These are phyloP conservation scores for Aspergillus olivimuriae DNA, from an alignment of 495 filamentous ascomycete genomes.

Conservation along the genomic window DNA sequence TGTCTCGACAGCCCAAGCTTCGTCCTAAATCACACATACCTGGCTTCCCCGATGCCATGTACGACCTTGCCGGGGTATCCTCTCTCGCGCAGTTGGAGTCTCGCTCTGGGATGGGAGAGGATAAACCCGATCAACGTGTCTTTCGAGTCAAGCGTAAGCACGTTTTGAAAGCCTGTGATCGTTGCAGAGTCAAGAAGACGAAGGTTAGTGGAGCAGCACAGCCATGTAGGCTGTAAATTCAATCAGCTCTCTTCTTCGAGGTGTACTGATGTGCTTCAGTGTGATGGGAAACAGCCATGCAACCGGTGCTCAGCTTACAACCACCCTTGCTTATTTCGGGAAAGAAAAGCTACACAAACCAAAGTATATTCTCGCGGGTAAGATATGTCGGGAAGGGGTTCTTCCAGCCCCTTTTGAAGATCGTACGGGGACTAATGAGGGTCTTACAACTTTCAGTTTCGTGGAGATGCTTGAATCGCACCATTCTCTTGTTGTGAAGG, in stretches of 20 bases:
- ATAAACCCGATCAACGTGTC: slow-evolving; percentile 39
- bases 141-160: slow-evolving; percentile 47
- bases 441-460: slow-evolving; percentile 20
- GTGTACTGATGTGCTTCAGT: slow-evolving; percentile 23
- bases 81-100: slow-evolving; percentile 30
- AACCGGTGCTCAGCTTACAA: slow-evolving; percentile 44
- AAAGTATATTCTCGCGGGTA: slow-evolving; percentile 45
- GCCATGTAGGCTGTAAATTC: not conserved
- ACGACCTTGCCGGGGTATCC: slow-evolving; percentile 27
- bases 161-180: slow-evolving; percentile 44
- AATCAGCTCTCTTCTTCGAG: not conserved
- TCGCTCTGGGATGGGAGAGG: slow-evolving; percentile 24
- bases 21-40: slow-evolving; percentile 34
- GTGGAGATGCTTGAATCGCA: slow-evolving; percentile 46
- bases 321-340: slow-evolving; percentile 42
- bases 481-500: slow-evolving; percentile 40
- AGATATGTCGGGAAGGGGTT: slow-evolving; percentile 2
- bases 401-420: not conserved
- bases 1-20: slow-evolving; percentile 40
- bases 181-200: slow-evolving; percentile 44
- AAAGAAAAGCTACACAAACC: slow-evolving; percentile 42
- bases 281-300: slow-evolving; percentile 45
- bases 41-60: slow-evolving; percentile 34
- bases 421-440: slow-evolving; percentile 1
- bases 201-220: slow-evolving; percentile 27